Evolutionary conservation across 2,329 filamentous ascomycete genomes (phyloP).

Genomic region (Colletotrichum tanaceti): DNA sequence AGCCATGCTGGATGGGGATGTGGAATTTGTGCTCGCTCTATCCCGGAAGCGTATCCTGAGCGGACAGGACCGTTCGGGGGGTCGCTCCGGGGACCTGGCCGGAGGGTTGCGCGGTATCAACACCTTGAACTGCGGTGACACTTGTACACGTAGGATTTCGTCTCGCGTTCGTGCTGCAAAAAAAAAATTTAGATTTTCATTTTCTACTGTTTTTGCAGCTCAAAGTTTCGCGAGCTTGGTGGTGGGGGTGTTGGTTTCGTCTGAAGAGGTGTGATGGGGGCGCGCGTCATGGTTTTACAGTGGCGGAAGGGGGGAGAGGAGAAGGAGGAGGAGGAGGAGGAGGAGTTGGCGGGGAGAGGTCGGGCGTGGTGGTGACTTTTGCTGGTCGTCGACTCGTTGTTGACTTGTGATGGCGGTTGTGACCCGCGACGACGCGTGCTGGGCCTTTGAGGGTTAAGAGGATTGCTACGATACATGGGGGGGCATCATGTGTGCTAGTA

Average conservation of each 20-base stretch:
- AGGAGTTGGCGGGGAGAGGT: not conserved
- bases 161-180: slow-evolving; percentile 17
- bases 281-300: not conserved
- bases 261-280: slow-evolving; percentile 18
- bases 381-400: not conserved
- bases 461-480: too few relatives aligned
- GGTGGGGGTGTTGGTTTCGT: slow-evolving; percentile 28
- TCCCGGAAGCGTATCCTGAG: not conserved
- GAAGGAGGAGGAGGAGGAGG: too few relatives aligned
- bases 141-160: slow-evolving; percentile 11
- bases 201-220: slow-evolving; percentile 1
- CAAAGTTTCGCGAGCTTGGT: slow-evolving; percentile 12
- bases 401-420: too few relatives aligned
- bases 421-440: too few relatives aligned
- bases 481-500: too few relatives aligned
- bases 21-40: too few relatives aligned
- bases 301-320: not conserved
- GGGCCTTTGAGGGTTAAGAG: too few relatives aligned
- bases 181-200: too few relatives aligned
- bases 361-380: not conserved
- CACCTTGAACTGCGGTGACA: not conserved
- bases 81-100: not conserved
- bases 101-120: not conserved
- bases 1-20: not conserved
- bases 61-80: too few relatives aligned